Evolutionary conservation across 2,329 filamentous ascomycete genomes (phyloP), one percentile per base, ranked within the genome.

Genomic region (Dactylella cylindrospora): DNA sequence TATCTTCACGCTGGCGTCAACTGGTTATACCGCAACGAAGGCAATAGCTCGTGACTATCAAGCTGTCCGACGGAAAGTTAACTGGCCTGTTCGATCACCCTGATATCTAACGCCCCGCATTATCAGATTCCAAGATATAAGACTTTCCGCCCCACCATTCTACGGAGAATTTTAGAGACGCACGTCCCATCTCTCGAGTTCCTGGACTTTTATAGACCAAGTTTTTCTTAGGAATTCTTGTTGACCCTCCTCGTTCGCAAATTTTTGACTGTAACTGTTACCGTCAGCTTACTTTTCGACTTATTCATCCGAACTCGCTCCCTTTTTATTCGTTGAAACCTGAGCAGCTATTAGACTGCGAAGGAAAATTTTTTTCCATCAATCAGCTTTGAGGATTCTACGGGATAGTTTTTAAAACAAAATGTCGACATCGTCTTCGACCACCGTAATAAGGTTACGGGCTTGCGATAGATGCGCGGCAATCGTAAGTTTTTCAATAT

Each of bases 401-500:
- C 19, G 28, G 13, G n/a, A 43, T 43, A 17, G 15, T 3, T 12
- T 12, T 9, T 36, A 20, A 26, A 15, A 15, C 41, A 50, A 64
- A 28, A 54, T 51, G 50, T 55, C 59, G 43, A 40, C 49, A 15
- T 35, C 44, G 28, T 55, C 51, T 28, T 54, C 47, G 25, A 57
- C 55, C 43, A 33, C 51, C 15, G 50, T 55, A 64, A 47, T 55
- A 55, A 54, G 45, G 51, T 55, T 64, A 57, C 61, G 55, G 44
- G 64, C 64, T 13, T 66, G 64, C 50, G 64, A 66, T 51, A 52
- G 64, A 46, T 66, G 64, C 39, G 64, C 64, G 9, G 51, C 57
- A 25, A 66, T 66, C 29, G 55, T 61, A 53, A 46, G 35, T 23
- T 53, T 45, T 46, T 23, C 20, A 25, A 46, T 19, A 52, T 36